Percentiles rank a stretch among this genome's conserved stretches.
Conservation (phyloP, 805 yeast genomes). For the Candida ipomoeae region DNA sequence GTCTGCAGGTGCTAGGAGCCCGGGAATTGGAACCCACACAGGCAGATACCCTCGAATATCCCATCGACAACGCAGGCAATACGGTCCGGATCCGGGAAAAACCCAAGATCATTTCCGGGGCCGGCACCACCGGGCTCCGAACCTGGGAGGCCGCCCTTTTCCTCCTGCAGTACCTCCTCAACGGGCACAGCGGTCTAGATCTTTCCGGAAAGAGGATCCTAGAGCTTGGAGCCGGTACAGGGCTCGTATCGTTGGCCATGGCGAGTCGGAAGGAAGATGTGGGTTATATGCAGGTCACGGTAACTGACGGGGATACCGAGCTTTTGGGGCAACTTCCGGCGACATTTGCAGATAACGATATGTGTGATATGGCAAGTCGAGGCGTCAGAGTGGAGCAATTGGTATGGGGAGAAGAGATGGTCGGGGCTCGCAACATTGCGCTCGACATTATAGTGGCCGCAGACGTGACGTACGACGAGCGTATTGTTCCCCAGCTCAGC, state of each 20-base stretch:
- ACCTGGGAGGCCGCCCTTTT: constrained; percentile 93
- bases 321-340: constrained; percentile 45
- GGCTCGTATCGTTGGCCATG: constrained; percentile 59
- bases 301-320: constrained; percentile 68
- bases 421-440: constrained; percentile 19
- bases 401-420: constrained; percentile 51
- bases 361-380: constrained; percentile 7
- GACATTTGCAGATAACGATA: constrained; percentile 45
- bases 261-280: constrained; percentile 21
- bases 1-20: constrained; percentile 28
- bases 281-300: constrained; percentile 27
- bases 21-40: constrained; percentile 34
- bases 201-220: constrained; percentile 37
- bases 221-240: constrained; percentile 91
- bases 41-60: constrained; percentile 33
- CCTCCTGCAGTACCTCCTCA: constrained; percentile 48
- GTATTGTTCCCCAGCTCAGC: constrained; percentile 54
- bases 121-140: constrained; percentile 83
- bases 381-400: constrained; percentile 30
- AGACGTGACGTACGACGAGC: constrained; percentile 80
- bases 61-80: constrained; percentile 17
- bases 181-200: constrained; percentile 2
- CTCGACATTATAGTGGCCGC: constrained; percentile 68
- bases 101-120: constrained; percentile 61
- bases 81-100: constrained; percentile 47